Percentiles rank a stretch among this genome's conserved stretches.
Evolutionary conservation across 345 rosid genomes (phyloP).

Genomic region (Eucalyptus fibrosa): DNA sequence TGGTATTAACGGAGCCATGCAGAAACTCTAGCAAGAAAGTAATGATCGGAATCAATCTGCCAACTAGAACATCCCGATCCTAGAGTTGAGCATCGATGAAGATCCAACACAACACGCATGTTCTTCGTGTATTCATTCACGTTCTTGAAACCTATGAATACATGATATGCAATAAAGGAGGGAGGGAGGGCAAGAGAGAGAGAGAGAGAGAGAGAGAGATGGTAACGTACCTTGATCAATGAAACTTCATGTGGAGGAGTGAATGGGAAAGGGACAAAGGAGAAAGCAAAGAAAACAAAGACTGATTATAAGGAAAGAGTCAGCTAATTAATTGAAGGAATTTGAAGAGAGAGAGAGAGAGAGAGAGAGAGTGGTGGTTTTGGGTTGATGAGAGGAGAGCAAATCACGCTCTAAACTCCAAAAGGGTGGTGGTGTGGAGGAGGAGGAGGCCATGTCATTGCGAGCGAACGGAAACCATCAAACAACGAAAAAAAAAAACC

Average conservation of each 20-base stretch:
- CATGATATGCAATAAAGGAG: background rate
- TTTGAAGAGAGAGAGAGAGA: background rate
- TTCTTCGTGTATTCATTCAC: background rate
- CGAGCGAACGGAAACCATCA: background rate
- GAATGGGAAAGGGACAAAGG: background rate
- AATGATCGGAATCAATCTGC: background rate
- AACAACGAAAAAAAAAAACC: background rate
- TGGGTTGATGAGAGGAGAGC: background rate
- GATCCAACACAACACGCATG: background rate
- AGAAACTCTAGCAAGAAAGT: background rate
- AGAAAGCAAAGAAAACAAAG: background rate
- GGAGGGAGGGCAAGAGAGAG: background rate
- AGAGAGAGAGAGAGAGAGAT: background rate
- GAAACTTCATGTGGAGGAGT: background rate
- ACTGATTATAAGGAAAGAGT: background rate
- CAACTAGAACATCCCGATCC: background rate
- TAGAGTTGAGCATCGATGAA: background rate
- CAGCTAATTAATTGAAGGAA: background rate
- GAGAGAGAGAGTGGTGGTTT: background rate
- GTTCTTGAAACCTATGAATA: background rate
- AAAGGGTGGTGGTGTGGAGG: background rate
- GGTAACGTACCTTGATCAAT: background rate
- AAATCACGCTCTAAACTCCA: background rate
- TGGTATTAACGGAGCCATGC: background rate
- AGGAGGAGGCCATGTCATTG: background rate